These are phyloP conservation scores for Avena atlantica DNA, from an alignment of 176 grass and related monocot genomes.

Conservation along the genomic window DNA sequence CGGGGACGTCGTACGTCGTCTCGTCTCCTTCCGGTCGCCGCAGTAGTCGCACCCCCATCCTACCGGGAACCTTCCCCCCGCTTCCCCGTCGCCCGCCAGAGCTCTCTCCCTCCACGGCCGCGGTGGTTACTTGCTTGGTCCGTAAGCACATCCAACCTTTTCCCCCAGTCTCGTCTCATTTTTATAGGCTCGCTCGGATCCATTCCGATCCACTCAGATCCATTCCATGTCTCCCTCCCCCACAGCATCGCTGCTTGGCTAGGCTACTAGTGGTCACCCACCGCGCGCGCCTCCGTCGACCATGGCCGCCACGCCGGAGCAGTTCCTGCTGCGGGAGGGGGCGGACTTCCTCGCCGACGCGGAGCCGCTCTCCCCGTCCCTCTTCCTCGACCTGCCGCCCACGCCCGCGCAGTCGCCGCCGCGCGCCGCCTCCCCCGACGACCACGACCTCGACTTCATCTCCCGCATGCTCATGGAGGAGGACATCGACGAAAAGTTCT, in stretches of 20 bases:
- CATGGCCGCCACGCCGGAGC: constrained; percentile 47
- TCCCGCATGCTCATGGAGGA: constrained; percentile 82
- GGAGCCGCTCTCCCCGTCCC: constrained; percentile 53
- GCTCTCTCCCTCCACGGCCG: neutral
- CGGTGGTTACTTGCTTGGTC: constrained; percentile 5
- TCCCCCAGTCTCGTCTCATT: neutral
- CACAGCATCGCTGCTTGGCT: neutral
- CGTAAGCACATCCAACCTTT: neutral
- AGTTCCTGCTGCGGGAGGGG: constrained; percentile 34
- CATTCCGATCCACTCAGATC: neutral
- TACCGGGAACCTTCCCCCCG: neutral
- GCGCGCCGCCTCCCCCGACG: constrained; percentile 43
- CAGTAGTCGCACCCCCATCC: neutral
- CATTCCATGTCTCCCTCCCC: constrained; percentile 27
- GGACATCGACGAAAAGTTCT: constrained; percentile 67
- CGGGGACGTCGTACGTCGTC: neutral
- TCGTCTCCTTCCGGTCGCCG: constrained; percentile 9
- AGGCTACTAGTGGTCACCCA: too few species aligned
- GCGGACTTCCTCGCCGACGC: constrained; percentile 21
- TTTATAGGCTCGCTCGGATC: neutral
- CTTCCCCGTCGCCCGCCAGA: neutral
- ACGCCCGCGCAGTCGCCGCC: constrained; percentile 32
- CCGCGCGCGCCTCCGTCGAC: neutral
- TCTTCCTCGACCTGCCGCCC: constrained; percentile 58
- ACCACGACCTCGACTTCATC: constrained; percentile 75